Base-by-base conservation (phyloP, 208 protist genomes). In the Crithidia fasciculata region DNA sequence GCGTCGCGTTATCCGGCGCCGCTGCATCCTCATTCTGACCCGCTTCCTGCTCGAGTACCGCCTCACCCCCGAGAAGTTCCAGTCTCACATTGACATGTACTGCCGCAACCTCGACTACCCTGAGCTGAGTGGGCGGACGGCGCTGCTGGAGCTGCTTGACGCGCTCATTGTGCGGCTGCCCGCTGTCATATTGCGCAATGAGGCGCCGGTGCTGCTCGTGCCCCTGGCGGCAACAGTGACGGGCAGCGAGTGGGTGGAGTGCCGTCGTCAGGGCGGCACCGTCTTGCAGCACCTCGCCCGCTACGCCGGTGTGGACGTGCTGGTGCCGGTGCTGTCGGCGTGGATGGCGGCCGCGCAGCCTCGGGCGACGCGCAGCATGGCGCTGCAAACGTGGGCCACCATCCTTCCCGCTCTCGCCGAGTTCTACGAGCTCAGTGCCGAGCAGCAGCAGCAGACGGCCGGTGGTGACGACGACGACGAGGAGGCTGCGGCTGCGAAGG, bases 1-100 rank as follows among this genome's bases (percentile, higher is more conserved):
- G 19, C 92, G 90, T 43, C 72, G 72, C 39, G 74, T 92, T 12
- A 86, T 97, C 54, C 82, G 88, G 16, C 80, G 84, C 19, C 91
- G 86, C 49, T 95, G 90, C 74, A 84, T 95, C 43, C 66, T 87
- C 45, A 84, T 93, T 28, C 57, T 97, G 16, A 84, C 86, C 8
- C 87, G 91, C 68, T 97, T 97, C 80, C 76, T 97, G 18, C 95
- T 92, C n/a, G 92, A 97, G 82, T 97, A 94, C 77, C 83, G 86
- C 45, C 85, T 97, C 68, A 97, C 94, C 9, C 86, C 85, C 15
- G 81, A 89, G 49, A 96, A 96, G 81, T 95, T 96, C 65, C 83
- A 85, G 64, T 96, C 90, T 1, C 94, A 97, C 72, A 85, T 97
- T 39, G 92, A 97, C 74, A 72, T 93, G 37, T 81, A 92, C 61